Percentiles rank a stretch among this genome's conserved stretches.
These are phyloP conservation scores for Balakata baccata DNA, from an alignment of 345 rosid species.

Conservation along the genomic window DNA sequence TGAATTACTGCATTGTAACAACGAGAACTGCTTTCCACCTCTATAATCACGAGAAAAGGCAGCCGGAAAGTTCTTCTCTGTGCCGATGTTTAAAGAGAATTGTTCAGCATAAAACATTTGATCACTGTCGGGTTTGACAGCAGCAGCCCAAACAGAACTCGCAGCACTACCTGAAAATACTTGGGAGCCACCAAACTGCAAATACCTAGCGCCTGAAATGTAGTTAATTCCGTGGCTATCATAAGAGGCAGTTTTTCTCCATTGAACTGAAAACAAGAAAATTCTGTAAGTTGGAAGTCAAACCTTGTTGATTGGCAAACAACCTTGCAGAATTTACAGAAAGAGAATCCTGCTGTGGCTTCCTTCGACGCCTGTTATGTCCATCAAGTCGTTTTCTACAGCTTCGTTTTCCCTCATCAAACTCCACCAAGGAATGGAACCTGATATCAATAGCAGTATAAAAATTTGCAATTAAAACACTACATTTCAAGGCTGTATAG, in stretches of 20 bases:
- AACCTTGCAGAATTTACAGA: slow-evolving; percentile 40
- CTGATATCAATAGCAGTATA: slow-evolving; percentile 24
- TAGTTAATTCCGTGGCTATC: no score
- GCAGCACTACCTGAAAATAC: slow-evolving; percentile 29
- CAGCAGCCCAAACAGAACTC: slow-evolving; percentile 44
- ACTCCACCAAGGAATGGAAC: slow-evolving; percentile 74
- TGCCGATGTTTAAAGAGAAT: slow-evolving; percentile 37
- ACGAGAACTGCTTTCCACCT: slow-evolving; percentile 43
- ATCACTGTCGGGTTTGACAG: slow-evolving; percentile 37
- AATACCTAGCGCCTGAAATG: slow-evolving; percentile 42
- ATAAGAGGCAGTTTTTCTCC: not conserved
- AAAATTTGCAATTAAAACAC: not conserved
- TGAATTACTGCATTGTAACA: slow-evolving; percentile 36
- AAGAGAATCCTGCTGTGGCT: slow-evolving; percentile 56
- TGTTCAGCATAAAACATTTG: slow-evolving; percentile 21
- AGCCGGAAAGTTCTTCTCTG: slow-evolving; percentile 28
- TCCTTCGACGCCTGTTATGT: slow-evolving; percentile 68
- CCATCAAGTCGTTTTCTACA: slow-evolving; percentile 80
- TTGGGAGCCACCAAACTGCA: slow-evolving; percentile 45
- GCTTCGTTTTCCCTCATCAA: slow-evolving; percentile 76
- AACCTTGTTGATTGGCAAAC: slow-evolving; percentile 50
- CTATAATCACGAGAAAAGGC: slow-evolving; percentile 32
- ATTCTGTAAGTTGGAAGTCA: not conserved
- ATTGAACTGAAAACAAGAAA: not conserved
- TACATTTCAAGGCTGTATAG: no score